Evolutionary conservation across 305 asterid species (phyloP), one percentile per base, ranked within the genome.

Genomic region (Fraxinus velutina): DNA sequence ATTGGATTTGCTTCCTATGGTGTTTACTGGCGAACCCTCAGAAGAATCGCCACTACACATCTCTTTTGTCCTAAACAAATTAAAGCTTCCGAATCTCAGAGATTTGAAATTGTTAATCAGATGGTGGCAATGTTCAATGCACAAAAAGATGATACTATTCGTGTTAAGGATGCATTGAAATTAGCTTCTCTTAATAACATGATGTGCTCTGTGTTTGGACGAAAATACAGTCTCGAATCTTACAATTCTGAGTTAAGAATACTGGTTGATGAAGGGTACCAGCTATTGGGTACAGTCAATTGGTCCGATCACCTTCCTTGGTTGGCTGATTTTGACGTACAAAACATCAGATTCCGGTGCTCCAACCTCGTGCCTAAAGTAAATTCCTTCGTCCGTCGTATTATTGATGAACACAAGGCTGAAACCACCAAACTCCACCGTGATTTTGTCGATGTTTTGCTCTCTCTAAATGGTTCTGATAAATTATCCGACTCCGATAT

Each of bases 1-100:
- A 90, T 94, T 71, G 98, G 98, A 34, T 94, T 94, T 80, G 98
- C 98, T 0, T 92, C 98, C 0, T 92, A 94, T 57, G 98, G 97
- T 1, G 90, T 81, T 0, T 92, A 94, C 87, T 94, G 98, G 98
- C 85, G 92, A 62, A 82, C 93, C 37, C 92, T 94, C 5, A 60
- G 98, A 36, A 90, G 87, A 66, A 90, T 94, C 73, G 90, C 95
- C 0, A 84, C 93, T 22, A 85, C 89, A 0, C 97, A 94, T 57
- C 90, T 94, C 6, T 94, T 94, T 81, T 90, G 86, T 73, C 97
- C 97, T 0, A 90, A 85, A 6, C 98, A 92, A 57, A 81, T 92
- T 27, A 87, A 78, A 66, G 86, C 87, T 0, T 85, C 93, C 2
- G 91, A 90, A 88, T 15, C 44, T 42, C 92, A 89, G 55, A 89